Evolutionary conservation across 1,284 basidiomycete species (phyloP).

Genomic region (Schizophyllum commune): DNA sequence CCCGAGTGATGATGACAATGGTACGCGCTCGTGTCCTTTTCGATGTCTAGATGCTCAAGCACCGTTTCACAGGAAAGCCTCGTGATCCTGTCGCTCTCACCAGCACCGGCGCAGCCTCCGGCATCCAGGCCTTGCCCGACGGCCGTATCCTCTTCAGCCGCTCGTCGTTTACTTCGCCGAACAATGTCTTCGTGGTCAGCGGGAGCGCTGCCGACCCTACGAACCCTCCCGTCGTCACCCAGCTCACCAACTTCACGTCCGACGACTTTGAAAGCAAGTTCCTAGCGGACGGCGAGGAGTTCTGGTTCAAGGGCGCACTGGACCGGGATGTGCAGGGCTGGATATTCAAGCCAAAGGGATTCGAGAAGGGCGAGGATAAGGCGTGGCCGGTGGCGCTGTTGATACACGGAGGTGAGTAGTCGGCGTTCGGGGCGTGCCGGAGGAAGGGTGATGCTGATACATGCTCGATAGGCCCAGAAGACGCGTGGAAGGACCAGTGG

Average conservation of each 20-base stretch:
- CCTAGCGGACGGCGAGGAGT: slow-evolving; percentile 61
- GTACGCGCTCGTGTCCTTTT: slow-evolving; percentile 42
- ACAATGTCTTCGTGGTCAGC: slow-evolving; percentile 61
- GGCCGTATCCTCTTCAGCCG: slow-evolving; percentile 60
- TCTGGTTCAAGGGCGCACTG: slow-evolving; percentile 81
- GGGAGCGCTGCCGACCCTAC: slow-evolving; percentile 25
- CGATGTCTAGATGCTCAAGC: slow-evolving; percentile 31
- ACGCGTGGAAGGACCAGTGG: slow-evolving; percentile 81
- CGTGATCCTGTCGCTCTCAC: slow-evolving; percentile 53
- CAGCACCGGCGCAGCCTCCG: slow-evolving; percentile 44
- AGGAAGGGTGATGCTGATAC: slow-evolving; percentile 1
- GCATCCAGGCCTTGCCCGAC: slow-evolving; percentile 50
- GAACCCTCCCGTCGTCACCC: slow-evolving; percentile 31
- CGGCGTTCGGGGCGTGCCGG: background rate
- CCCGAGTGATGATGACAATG: background rate
- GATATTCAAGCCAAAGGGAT: slow-evolving; percentile 74
- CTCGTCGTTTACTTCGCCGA: slow-evolving; percentile 65
- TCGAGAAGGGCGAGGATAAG: slow-evolving; percentile 54
- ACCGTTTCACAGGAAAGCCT: slow-evolving; percentile 36
- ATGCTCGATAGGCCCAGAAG: slow-evolving; percentile 50
- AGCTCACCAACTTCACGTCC: slow-evolving; percentile 57
- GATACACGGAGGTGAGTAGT: slow-evolving; percentile 60
- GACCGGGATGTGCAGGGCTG: slow-evolving; percentile 74
- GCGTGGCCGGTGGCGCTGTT: slow-evolving; percentile 70
- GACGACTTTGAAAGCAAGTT: slow-evolving; percentile 47